A percentile compares a stretch with the other conserved stretches of the same genome.
These are phyloP conservation scores for Raphanus raphanistrum DNA, from an alignment of 345 rosid species.

Conservation along the genomic window DNA sequence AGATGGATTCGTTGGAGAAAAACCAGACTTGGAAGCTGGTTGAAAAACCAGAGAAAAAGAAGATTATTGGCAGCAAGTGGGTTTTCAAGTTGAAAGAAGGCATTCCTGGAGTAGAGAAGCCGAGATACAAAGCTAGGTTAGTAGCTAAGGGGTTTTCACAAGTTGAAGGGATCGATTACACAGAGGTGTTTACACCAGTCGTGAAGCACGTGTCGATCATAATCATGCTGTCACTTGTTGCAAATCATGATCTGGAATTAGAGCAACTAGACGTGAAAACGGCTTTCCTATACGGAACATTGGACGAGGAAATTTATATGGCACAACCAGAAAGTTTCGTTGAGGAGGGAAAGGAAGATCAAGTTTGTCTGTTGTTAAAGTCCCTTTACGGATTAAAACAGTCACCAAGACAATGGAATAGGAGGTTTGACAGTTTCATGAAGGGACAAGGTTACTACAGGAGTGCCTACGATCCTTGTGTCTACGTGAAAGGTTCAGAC, in stretches of 20 bases:
- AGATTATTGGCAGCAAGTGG: neutral
- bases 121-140: neutral
- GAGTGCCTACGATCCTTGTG: no score
- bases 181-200: neutral
- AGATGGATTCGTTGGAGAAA: no score
- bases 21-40: no score
- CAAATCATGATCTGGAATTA: neutral
- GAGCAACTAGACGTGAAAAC: neutral
- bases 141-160: neutral
- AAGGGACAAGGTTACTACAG: no score
- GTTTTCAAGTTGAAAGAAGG: neutral
- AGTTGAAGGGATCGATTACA: neutral
- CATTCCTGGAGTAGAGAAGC: neutral
- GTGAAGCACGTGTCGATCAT: neutral
- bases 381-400: neutral
- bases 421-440: neutral
- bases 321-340: no score
- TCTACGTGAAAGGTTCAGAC: no score
- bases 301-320: no score
- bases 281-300: no score
- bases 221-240: neutral
- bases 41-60: no score
- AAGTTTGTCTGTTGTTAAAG: neutral
- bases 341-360: no score
- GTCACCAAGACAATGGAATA: neutral